A percentile compares a stretch with the other conserved stretches of the same genome.
Conservation (phyloP, 1,284 basidiomycete species). For the Ceratobasidium papillatum region DNA sequence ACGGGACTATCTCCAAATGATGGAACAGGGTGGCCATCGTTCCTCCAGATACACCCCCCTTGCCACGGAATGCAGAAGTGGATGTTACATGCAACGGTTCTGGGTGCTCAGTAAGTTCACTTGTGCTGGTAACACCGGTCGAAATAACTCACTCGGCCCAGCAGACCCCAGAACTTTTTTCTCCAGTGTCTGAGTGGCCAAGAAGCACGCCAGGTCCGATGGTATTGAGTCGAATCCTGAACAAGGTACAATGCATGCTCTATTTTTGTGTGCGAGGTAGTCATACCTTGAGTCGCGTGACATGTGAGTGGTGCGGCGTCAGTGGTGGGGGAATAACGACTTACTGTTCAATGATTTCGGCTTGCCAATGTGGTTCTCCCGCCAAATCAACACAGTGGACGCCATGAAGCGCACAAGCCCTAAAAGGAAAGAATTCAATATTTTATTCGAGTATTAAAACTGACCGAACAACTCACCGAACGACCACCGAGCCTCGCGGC, state of each 20-base stretch:
- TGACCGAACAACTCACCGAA: slow-evolving; percentile 17
- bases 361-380: slow-evolving; percentile 63
- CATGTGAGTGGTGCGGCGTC: slow-evolving; percentile 11
- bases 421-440: slow-evolving; percentile 45
- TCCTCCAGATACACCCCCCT: slow-evolving; percentile 72
- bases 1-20: slow-evolving; percentile 59
- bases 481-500: slow-evolving; percentile 39
- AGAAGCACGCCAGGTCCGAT: slow-evolving; percentile 68
- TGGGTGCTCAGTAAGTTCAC: slow-evolving; percentile 42
- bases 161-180: slow-evolving; percentile 42
- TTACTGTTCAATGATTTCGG: slow-evolving; percentile 60
- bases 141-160: not conserved
- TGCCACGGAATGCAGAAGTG: slow-evolving; percentile 61
- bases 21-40: slow-evolving; percentile 66
- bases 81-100: slow-evolving; percentile 48
- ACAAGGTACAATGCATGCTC: slow-evolving; percentile 73
- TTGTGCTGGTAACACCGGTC: not conserved
- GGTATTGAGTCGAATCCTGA: slow-evolving; percentile 80
- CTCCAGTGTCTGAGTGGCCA: slow-evolving; percentile 62
- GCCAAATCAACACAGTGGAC: slow-evolving; percentile 72
- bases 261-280: slow-evolving; percentile 69
- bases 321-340: slow-evolving; percentile 21
- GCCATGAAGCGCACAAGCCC: slow-evolving; percentile 61
- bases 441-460: not conserved
- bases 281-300: slow-evolving; percentile 58